These are phyloP conservation scores for Globisporangium spiculum DNA, from an alignment of 352 stramenopile species.

Conservation along the genomic window DNA sequence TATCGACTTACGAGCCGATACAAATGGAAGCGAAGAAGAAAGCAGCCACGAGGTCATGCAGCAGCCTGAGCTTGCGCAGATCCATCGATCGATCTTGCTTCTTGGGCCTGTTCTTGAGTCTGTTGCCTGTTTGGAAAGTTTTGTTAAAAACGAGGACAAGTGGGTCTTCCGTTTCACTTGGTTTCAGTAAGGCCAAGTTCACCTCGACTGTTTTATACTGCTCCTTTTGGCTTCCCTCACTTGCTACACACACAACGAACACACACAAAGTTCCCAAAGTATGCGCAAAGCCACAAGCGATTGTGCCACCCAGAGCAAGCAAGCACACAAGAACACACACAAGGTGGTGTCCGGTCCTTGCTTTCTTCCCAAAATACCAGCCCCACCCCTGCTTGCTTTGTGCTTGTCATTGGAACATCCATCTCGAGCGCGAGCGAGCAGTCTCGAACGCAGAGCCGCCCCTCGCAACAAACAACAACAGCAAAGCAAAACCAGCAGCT, in stretches of 20 bases:
- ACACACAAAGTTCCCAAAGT: background rate
- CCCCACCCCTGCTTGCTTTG: background rate
- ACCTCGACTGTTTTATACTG: background rate
- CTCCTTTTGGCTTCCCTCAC: background rate
- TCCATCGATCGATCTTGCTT: background rate
- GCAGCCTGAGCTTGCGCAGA: background rate
- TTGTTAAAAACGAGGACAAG: conserved; percentile 1
- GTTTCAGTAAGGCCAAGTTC: conserved; percentile 5
- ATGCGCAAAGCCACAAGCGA: background rate
- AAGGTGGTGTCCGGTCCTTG: background rate
- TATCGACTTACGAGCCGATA: background rate
- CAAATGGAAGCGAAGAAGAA: background rate
- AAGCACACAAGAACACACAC: background rate
- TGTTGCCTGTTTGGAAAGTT: background rate
- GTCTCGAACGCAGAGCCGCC: background rate
- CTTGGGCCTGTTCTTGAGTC: background rate
- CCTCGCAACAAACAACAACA: conserved; percentile 8
- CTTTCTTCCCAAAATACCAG: conserved; percentile 10
- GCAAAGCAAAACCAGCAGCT: conserved; percentile 1
- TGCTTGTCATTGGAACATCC: background rate
- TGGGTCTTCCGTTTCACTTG: conserved; percentile 2
- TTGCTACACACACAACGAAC: background rate
- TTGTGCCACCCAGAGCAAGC: background rate
- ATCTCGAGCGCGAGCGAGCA: background rate
- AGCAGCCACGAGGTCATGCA: background rate